These are phyloP conservation scores for Plasmodium coatneyi DNA, from an alignment of 169 alveolate genomes.

Conservation along the genomic window DNA sequence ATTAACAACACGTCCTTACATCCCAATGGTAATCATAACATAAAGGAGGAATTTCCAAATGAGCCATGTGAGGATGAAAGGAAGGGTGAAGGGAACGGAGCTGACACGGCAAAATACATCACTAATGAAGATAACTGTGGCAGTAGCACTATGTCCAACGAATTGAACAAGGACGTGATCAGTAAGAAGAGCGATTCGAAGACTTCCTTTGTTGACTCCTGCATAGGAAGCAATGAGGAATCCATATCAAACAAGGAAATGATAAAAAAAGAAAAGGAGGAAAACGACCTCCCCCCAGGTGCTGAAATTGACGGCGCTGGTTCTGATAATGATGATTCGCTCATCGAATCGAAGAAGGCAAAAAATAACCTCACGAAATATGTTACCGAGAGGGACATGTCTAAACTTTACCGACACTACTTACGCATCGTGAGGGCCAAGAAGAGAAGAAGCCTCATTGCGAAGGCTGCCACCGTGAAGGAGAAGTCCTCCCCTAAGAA, in stretches of 20 bases:
- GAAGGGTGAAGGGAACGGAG: not conserved
- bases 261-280: constrained; percentile 1
- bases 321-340: not conserved
- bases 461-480: not conserved
- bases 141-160: not conserved
- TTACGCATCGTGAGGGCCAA: constrained; percentile 15
- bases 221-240: not conserved
- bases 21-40: not conserved
- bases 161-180: not conserved
- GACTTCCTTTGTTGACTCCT: not conserved
- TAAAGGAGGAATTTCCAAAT: not conserved
- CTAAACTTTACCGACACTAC: constrained; percentile 40
- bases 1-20: not conserved
- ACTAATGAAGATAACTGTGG: not conserved
- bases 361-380: constrained; percentile 13
- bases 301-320: not conserved
- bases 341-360: constrained; percentile 4
- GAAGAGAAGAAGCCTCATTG: not conserved
- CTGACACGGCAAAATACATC: not conserved
- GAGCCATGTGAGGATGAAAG: not conserved
- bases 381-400: constrained; percentile 59
- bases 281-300: not conserved
- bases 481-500: not conserved
- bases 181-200: not conserved
- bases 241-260: not conserved